phyloP scores from a whole-genome alignment of 257 asterid genomes.

The Scutellaria baicalensis region DNA sequence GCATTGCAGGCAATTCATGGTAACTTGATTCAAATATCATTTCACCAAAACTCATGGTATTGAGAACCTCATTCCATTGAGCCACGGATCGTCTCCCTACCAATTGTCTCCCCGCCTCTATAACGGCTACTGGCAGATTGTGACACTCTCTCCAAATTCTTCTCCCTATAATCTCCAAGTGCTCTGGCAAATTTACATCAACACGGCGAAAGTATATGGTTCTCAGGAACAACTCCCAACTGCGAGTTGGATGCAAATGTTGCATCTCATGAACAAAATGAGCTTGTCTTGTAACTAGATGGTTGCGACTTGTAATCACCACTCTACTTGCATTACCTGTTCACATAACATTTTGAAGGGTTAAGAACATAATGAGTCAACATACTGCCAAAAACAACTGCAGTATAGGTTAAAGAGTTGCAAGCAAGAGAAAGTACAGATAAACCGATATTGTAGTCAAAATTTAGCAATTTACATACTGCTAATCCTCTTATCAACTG shows the following conservation, averaged over 20 bases:
- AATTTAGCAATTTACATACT: too few species aligned
- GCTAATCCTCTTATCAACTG: too few species aligned
- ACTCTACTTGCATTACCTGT: constrained; percentile 12
- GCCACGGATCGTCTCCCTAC: not conserved
- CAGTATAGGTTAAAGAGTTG: too few species aligned
- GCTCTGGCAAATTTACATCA: not conserved
- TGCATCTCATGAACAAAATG: constrained; percentile 1
- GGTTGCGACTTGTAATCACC: constrained; percentile 14
- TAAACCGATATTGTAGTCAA: too few species aligned
- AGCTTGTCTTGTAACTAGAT: not conserved
- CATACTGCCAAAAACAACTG: too few species aligned
- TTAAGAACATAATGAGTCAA: too few species aligned
- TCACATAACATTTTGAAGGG: not conserved
- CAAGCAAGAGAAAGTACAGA: too few species aligned
- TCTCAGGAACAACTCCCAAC: constrained; percentile 21
- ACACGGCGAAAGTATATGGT: not conserved
- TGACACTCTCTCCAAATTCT: constrained; percentile 15
- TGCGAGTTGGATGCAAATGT: not conserved
- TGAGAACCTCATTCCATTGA: constrained; percentile 20
- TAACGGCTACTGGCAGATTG: constrained; percentile 21
- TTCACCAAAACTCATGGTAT: not conserved
- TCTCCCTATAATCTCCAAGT: constrained; percentile 14
- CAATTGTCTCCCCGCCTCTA: constrained; percentile 10
- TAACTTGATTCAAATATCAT: constrained; percentile 10
- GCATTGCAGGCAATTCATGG: constrained; percentile 9